Conservation (phyloP, 495 filamentous ascomycete species). For the Hyaloscypha bicolor region DNA sequence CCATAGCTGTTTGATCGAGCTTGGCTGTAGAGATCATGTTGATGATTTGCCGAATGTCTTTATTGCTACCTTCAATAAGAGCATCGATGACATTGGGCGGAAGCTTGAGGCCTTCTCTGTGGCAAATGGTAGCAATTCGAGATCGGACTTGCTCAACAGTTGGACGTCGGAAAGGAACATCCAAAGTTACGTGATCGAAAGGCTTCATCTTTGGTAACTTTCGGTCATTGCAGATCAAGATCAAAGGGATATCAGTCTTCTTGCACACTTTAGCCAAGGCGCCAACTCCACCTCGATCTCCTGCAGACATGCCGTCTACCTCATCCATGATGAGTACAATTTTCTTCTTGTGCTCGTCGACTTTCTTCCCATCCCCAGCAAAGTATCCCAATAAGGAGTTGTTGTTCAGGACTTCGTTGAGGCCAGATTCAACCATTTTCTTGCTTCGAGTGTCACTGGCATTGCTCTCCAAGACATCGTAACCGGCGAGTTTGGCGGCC, state of each 20-base stretch:
- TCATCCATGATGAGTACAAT: constrained; percentile 98
- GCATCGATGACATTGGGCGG: constrained; percentile 87
- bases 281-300: constrained; percentile 93
- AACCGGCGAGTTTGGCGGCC: constrained; percentile 89
- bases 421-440: constrained; percentile 86
- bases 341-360: constrained; percentile 82
- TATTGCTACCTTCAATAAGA: constrained; percentile 89
- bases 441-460: constrained; percentile 98
- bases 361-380: constrained; percentile 77
- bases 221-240: constrained; percentile 97
- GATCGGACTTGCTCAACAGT: constrained; percentile 87
- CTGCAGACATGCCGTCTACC: constrained; percentile 98
- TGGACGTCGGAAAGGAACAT: constrained; percentile 85
- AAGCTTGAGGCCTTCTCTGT: constrained; percentile 85
- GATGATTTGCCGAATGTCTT: constrained; percentile 96
- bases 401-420: constrained; percentile 88
- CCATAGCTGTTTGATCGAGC: constrained; percentile 76
- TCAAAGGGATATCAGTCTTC: constrained; percentile 92
- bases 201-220: constrained; percentile 95
- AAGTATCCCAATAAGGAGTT: constrained; percentile 92
- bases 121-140: constrained; percentile 91
- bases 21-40: constrained; percentile 98
- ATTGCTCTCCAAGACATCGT: constrained; percentile 91
- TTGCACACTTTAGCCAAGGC: constrained; percentile 92
- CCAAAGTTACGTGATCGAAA: constrained; percentile 81